Base-by-base conservation (phyloP, 208 protist species). In the Acanthamoeba triangularis region DNA sequence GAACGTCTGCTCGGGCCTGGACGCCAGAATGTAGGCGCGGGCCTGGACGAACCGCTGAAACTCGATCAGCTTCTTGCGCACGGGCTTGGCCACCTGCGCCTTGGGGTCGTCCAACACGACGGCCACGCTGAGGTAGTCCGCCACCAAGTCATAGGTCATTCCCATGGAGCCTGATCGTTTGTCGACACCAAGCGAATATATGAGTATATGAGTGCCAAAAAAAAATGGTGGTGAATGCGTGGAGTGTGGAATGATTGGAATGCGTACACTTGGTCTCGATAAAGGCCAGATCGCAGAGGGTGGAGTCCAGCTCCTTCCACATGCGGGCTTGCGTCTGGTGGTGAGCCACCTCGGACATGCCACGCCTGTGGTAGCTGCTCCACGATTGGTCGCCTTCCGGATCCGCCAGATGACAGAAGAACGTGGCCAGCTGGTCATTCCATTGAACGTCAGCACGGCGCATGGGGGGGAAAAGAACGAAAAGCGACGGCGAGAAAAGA, bases 221-320 rank as follows among this genome's bases (percentile, higher is more conserved):
- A n/a, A n/a, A n/a, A n/a, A n/a, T n/a, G n/a, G n/a, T n/a, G n/a
- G n/a, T n/a, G n/a, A n/a, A n/a, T n/a, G n/a, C n/a, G n/a, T n/a
- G n/a, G n/a, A n/a, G 63, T 37, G 37, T 25, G 82, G 10, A 52
- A 7, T n/a, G n/a, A n/a, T n/a, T n/a, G n/a, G n/a, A n/a, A n/a
- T n/a, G n/a, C n/a, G 63, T 80, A 61, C 87, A 96, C 88, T 97
- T 97, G 25, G 16, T 52, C 56, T 97, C 74, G 56, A 97, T 37
- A n/a, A 96, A 97, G 25, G 80, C 47, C 4, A 97, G 35, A 33
- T 93, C 91, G 69, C 67, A 94, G 11, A 97, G 69, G 1, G 94
- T 65, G 16, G 35, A 33, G 49, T 94, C 90, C 7, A 97, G 49
- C 65, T 44, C 52, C n/a, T 16, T 72, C 37, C 72, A 96, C 37